phyloP scores from a whole-genome alignment of 2,329 filamentous ascomycete genomes.

The Leptographium lundbergii region DNA sequence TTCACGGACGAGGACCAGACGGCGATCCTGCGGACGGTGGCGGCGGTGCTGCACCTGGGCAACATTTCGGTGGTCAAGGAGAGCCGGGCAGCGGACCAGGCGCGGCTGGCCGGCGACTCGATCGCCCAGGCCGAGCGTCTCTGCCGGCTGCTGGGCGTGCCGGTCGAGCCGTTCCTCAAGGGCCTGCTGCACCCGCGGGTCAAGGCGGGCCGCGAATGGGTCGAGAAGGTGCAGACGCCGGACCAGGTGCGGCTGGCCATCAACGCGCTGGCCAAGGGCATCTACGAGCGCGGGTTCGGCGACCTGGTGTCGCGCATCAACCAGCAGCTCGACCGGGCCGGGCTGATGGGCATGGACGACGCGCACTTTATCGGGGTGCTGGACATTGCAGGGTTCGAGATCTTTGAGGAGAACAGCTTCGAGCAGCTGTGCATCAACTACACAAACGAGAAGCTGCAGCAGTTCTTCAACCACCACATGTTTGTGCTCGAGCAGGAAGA shows the following conservation, averaged over 20 bases:
- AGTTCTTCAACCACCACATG: constrained; percentile 99
- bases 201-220: constrained; percentile 94
- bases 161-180: constrained; percentile 72
- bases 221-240: constrained; percentile 94
- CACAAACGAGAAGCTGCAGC: constrained; percentile 96
- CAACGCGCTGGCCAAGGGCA: constrained; percentile 88
- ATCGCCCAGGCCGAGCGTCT: constrained; percentile 64
- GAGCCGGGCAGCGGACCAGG: constrained; percentile 82
- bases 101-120: constrained; percentile 64
- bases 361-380: constrained; percentile 94
- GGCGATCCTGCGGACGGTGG: constrained; percentile 74
- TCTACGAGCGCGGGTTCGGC: constrained; percentile 93
- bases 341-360: constrained; percentile 70
- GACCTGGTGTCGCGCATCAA: constrained; percentile 90
- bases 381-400: constrained; percentile 98
- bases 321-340: constrained; percentile 74
- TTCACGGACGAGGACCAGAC: constrained; percentile 76
- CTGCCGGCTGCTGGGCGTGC: constrained; percentile 74
- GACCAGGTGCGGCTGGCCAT: constrained; percentile 87
- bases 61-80: constrained; percentile 87
- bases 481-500: constrained; percentile 98
- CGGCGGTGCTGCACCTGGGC: constrained; percentile 83
- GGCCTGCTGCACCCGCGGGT: constrained; percentile 85
- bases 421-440: constrained; percentile 99
- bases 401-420: constrained; percentile 97